Percentiles rank a stretch among this genome's conserved stretches.
Evolutionary conservation across 2,329 filamentous ascomycete species (phyloP).

Genomic region (Fusarium tjaetaba): DNA sequence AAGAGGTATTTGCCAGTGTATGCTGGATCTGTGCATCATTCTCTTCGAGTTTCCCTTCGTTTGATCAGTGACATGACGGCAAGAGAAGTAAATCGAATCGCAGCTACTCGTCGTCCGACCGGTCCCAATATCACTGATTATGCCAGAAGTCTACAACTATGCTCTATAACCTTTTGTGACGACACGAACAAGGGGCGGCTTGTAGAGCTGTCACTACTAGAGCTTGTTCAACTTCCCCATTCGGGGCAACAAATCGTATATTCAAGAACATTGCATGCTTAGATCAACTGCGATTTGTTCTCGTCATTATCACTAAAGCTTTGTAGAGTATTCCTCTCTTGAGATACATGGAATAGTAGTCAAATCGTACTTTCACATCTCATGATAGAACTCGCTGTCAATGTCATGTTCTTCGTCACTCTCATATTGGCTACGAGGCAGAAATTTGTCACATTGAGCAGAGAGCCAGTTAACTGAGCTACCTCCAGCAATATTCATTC

Average conservation of each 20-base stretch:
- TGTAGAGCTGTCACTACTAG: too few relatives aligned
- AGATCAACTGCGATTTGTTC: fast-evolving
- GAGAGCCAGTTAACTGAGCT: fast-evolving
- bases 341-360: not conserved
- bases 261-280: fast-evolving
- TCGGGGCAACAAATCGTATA: fast-evolving
- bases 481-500: fast-evolving
- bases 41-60: fast-evolving
- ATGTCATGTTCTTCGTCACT: not conserved
- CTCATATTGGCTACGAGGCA: fast-evolving
- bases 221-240: not conserved
- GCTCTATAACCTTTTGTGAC: too few relatives aligned
- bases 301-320: fast-evolving
- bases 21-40: fast-evolving
- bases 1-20: too few relatives aligned
- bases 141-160: fast-evolving
- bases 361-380: not conserved
- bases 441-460: too few relatives aligned
- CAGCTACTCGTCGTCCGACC: fast-evolving
- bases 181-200: too few relatives aligned
- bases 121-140: fast-evolving
- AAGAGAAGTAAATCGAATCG: fast-evolving
- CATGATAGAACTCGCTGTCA: not conserved
- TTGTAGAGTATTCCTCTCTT: not conserved
- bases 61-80: too few relatives aligned